These are phyloP conservation scores for Eremomyces bilateralis DNA, from an alignment of 495 filamentous ascomycete species.

Conservation along the genomic window DNA sequence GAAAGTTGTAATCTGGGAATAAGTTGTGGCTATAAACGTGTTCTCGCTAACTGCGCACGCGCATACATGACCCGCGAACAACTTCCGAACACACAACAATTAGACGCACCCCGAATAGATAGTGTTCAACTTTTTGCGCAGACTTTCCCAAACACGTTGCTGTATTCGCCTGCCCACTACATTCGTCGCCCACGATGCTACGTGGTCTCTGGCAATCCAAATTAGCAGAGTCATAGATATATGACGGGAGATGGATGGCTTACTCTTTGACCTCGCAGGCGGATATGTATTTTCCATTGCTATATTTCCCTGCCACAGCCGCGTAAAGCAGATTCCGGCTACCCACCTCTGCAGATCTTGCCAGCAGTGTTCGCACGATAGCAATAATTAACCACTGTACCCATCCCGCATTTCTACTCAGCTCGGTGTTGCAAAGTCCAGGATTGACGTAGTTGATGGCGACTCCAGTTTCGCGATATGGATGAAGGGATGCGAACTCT, in stretches of 20 bases:
- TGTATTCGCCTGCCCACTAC: neutral
- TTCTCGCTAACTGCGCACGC: no score
- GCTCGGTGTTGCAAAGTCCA: neutral
- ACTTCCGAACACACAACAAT: no score
- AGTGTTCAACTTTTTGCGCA: neutral
- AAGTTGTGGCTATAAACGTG: no score
- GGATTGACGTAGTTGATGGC: slow-evolving; percentile 1
- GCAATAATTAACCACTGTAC: neutral
- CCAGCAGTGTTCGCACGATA: neutral
- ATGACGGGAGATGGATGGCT: neutral
- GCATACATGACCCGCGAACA: no score
- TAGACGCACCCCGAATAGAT: neutral
- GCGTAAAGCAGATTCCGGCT: neutral
- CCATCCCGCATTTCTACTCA: neutral
- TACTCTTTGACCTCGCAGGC: slow-evolving; percentile 1
- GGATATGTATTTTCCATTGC: neutral
- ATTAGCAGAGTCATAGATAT: neutral
- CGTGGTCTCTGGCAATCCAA: neutral
- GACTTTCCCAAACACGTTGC: neutral
- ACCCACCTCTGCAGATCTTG: neutral
- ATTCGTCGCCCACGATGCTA: neutral
- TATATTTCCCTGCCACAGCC: neutral
- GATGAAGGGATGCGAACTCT: neutral
- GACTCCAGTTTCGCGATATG: neutral
- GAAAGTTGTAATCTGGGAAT: no score